These are phyloP conservation scores for Macroventuria anomochaeta DNA, from an alignment of 2,329 filamentous ascomycete species.

Conservation along the genomic window DNA sequence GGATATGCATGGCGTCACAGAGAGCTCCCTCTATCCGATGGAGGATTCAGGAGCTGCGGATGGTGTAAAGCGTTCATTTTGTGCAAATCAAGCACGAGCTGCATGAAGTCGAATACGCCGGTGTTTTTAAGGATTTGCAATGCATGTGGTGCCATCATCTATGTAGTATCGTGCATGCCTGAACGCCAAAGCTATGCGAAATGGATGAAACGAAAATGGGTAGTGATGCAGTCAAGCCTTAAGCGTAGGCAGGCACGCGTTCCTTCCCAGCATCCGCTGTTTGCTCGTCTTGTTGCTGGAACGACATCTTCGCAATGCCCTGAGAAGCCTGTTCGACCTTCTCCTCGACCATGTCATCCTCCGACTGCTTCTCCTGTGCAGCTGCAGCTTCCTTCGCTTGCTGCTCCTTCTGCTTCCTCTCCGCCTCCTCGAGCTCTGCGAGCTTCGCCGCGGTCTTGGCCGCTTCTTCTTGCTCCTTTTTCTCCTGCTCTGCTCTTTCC, in stretches of 20 bases:
- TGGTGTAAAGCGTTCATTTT: no score
- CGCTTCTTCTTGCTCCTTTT: conserved; percentile 71
- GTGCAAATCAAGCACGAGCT: no score
- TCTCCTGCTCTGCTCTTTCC: conserved; percentile 75
- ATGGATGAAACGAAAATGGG: neutral
- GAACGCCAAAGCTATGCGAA: conserved; percentile 24
- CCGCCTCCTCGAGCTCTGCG: conserved; percentile 43
- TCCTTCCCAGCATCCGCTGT: conserved; percentile 48
- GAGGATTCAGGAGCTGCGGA: neutral
- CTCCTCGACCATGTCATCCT: conserved; percentile 42
- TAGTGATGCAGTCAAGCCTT: neutral
- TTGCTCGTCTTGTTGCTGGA: conserved; percentile 22
- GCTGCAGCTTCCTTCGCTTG: conserved; percentile 46
- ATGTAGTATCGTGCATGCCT: no score
- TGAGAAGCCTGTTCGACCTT: conserved; percentile 28
- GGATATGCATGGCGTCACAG: conserved; percentile 18
- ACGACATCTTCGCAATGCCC: conserved; percentile 27
- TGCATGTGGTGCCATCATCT: no score
- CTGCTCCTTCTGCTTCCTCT: conserved; percentile 40
- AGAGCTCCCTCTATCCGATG: conserved; percentile 2
- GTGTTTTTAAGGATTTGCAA: no score
- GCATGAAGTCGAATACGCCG: no score
- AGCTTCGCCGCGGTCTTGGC: conserved; percentile 59
- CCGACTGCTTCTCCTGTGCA: conserved; percentile 61
- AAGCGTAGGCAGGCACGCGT: conserved; percentile 25